Percentiles rank a stretch among this genome's conserved stretches.
Conservation (phyloP, 257 asterid species). For the Ilex aquifolium region DNA sequence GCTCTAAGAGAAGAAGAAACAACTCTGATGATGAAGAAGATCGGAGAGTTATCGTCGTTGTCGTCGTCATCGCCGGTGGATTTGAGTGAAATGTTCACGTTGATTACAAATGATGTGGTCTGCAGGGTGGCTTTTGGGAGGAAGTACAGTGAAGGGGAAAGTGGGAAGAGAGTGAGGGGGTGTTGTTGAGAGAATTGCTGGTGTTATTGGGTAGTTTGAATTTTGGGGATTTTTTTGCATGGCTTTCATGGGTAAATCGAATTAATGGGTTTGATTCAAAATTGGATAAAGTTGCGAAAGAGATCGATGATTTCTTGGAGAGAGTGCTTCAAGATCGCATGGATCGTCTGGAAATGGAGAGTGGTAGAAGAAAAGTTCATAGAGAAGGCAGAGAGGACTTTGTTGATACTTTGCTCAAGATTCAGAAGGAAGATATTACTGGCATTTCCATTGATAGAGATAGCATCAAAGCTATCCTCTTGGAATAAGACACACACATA, state of each 20-base stretch:
- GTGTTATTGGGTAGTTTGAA: conserved; percentile 20
- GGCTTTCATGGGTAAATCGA: conserved; percentile 29
- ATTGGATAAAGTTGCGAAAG: conserved; percentile 23
- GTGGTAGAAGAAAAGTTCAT: too few species aligned
- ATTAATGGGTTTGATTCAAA: conserved; percentile 25
- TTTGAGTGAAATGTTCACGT: too few species aligned
- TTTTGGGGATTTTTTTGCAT: conserved; percentile 32
- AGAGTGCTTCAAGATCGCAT: conserved; percentile 18
- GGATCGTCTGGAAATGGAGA: not conserved
- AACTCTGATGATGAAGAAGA: not conserved
- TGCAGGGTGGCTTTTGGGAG: too few species aligned
- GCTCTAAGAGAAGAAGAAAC: not conserved
- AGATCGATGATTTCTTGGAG: conserved; percentile 31
- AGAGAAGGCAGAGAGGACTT: too few species aligned
- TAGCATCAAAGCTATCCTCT: too few species aligned
- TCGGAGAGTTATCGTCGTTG: not conserved
- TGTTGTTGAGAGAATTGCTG: conserved; percentile 16
- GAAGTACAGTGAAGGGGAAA: conserved; percentile 2
- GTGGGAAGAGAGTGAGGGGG: conserved; percentile 23
- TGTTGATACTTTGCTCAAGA: too few species aligned
- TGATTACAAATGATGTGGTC: too few species aligned
- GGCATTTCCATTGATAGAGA: not conserved
- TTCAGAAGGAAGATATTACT: not conserved
- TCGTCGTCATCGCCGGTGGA: not conserved
- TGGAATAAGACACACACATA: too few species aligned